phyloP scores from a whole-genome alignment of 805 yeast species.

The Wickerhamiella alocasiicola region DNA sequence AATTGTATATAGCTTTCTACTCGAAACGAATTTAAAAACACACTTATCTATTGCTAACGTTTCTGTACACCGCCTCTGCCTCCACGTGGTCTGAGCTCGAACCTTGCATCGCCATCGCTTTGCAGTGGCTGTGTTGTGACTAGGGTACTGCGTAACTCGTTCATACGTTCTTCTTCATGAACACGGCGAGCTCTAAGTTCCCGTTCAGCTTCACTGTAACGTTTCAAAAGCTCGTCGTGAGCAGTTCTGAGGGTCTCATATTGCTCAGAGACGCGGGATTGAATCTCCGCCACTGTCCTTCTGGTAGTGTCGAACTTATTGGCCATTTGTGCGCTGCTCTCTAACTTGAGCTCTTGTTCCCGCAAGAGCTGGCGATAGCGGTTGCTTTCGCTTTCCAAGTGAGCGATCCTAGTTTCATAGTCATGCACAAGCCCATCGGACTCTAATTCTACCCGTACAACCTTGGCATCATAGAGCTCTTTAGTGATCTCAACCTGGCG shows the following conservation, averaged over 20 bases:
- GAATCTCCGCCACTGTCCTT: conserved; percentile 15
- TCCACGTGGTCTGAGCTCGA: background rate
- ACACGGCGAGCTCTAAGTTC: conserved; percentile 22
- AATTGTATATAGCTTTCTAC: conserved; percentile 3
- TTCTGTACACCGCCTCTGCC: conserved; percentile 7
- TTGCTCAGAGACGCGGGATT: conserved; percentile 11
- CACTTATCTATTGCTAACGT: no score
- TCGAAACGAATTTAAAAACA: no score
- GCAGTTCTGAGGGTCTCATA: conserved; percentile 20
- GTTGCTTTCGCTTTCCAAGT: conserved; percentile 1
- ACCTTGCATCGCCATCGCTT: conserved; percentile 1
- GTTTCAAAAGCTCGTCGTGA: conserved; percentile 22
- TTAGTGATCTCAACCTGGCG: background rate
- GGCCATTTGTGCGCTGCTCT: background rate
- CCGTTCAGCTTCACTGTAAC: conserved; percentile 21
- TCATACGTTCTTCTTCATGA: conserved; percentile 23
- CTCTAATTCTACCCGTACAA: conserved; percentile 4
- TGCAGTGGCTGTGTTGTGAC: conserved; percentile 8
- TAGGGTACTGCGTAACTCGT: conserved; percentile 18
- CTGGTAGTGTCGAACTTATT: conserved; percentile 4
- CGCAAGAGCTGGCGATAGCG: background rate
- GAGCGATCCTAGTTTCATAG: conserved; percentile 8
- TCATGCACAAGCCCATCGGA: conserved; percentile 5
- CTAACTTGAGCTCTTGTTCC: conserved; percentile 8
- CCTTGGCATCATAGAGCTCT: conserved; percentile 6